These are phyloP conservation scores for Phytophthora colocasiae DNA, from an alignment of 352 stramenopile species.

Conservation along the genomic window DNA sequence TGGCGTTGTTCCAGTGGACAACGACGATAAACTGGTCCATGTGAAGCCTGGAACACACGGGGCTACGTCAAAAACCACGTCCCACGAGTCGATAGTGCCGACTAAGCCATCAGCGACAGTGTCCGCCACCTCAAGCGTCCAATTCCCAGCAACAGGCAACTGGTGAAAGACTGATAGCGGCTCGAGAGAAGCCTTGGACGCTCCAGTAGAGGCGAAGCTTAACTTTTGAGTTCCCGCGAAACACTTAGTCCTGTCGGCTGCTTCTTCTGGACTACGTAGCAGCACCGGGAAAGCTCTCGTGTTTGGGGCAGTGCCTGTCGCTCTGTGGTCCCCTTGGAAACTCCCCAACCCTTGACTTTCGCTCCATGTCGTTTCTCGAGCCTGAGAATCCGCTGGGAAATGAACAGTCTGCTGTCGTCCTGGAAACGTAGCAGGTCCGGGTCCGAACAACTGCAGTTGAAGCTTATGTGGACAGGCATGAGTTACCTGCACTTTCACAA, in stretches of 20 bases:
- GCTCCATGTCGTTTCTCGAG: conserved; percentile 55
- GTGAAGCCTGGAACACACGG: conserved; percentile 64
- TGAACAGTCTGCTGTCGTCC: conserved; percentile 51
- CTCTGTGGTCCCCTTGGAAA: conserved; percentile 37
- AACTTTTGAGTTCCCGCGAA: conserved; percentile 42
- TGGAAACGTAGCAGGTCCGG: conserved; percentile 61
- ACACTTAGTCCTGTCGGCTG: conserved; percentile 33
- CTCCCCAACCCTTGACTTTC: conserved; percentile 32
- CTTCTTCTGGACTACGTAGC: conserved; percentile 53
- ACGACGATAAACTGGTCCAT: conserved; percentile 54
- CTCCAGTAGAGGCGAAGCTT: conserved; percentile 36
- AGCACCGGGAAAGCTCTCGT: conserved; percentile 59
- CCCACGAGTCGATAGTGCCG: conserved; percentile 58
- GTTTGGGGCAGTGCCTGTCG: conserved; percentile 42
- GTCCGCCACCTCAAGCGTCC: conserved; percentile 65
- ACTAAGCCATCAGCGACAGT: conserved; percentile 46
- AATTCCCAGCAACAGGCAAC: conserved; percentile 56
- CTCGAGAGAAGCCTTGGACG: conserved; percentile 41
- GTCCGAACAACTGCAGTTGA: conserved; percentile 62
- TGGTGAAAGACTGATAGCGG: conserved; percentile 65
- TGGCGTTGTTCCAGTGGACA: conserved; percentile 45
- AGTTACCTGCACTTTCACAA: conserved; percentile 58
- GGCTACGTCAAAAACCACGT: conserved; percentile 57
- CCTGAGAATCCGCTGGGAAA: conserved; percentile 48
- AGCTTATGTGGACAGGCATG: conserved; percentile 66